Base-by-base conservation (phyloP, 2,329 filamentous ascomycete species). In the Phoma sp. region DNA sequence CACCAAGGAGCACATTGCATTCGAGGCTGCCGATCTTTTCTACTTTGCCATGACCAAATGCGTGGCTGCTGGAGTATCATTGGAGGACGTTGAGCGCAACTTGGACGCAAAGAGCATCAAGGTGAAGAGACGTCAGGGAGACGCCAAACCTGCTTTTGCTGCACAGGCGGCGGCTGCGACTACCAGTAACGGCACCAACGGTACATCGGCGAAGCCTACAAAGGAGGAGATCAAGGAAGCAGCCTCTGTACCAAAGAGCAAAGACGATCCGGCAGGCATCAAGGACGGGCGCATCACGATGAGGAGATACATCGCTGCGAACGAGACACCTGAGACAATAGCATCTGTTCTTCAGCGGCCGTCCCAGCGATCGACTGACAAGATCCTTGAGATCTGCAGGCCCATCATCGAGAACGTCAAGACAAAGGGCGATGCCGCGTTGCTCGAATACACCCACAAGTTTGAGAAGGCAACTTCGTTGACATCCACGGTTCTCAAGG, bases 41-140 rank as follows among this genome's bases (percentile, higher is more conserved):
- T 99, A 98, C 80, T 99, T 99, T 80, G 92, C 94, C 7, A 79
- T 99, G 51, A 91, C 95, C 21, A 96, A 93, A 76, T 96, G 92
- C 55, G 83, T 96, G 37, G 85, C 90, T 49, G 88, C 91, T 3
- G 95, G 92, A 36, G 94, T 96, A 8, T 89, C 84, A 52, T 77
- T 99, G 32, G 88, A 92, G 57, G 94, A 98, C 72, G 90, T 99
- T 49, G 94, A 98, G 79, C 88, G 85, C 52, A 98, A 92, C 72
- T 84, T 99, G 17, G 94, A 99, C 71, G 88, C 91, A 43, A 99
- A 99, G 86, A 93, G 90, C 73, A 81, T 96, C 67, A 98, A 98
- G 81, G 91, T 98, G 47, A 96, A 96, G 83, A 85, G 95, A 70
- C 88, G 95, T 75, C 89, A 89, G 67, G 95, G 95, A 10, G 92